Evolutionary conservation across 148 eudicot species (phyloP), one percentile per base, ranked within the genome.

Genomic region (Pouteria glomerata): DNA sequence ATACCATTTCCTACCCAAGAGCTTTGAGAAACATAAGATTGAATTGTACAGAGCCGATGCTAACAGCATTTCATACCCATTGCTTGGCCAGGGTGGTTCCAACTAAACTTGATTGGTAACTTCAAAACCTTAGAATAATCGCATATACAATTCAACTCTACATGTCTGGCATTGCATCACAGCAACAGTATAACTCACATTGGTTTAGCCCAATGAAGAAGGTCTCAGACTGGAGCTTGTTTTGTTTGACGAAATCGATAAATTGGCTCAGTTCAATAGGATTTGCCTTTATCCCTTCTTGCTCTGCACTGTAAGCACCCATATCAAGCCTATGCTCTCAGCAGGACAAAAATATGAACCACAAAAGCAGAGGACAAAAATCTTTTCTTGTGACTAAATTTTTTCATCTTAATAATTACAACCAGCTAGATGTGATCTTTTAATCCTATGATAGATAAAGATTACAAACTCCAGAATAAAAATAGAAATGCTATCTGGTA

Each of bases 231-330:
- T 83, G 90, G 73, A 88, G 81, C 10, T 90, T 92, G 74, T 92
- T 83, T 69, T 89, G 87, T 53, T 86, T 95, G 61, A 92, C 71
- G 29, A 89, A 95, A 42, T 78, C 80, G 68, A 90, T 73, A 75
- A 92, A 88, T 77, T 88, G 85, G 59, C 89, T 75, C 47, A 92
- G 33, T 82, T 95, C 97, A 69, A 84, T 79, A 33, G 94, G 92
- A 80, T 87, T 80, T 48, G 83, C 90, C 70, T 80, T 82, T 35
- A 84, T 79, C 61, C 99, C 99, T 79, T 86, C 97, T 86, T 92
- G 87, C 74, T 90, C 90, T 57, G 87, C 97, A 63, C 97, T 96
- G 84, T 72, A 84, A 80, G 78, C 71, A 57, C 63, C 73, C 74
- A 58, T 42, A 56, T 42, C 47, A 62, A 66, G 44, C 75, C 50